phyloP scores from a whole-genome alignment of 371 early-diverging fungal genomes.

The Lichtheimia hyalospora region DNA sequence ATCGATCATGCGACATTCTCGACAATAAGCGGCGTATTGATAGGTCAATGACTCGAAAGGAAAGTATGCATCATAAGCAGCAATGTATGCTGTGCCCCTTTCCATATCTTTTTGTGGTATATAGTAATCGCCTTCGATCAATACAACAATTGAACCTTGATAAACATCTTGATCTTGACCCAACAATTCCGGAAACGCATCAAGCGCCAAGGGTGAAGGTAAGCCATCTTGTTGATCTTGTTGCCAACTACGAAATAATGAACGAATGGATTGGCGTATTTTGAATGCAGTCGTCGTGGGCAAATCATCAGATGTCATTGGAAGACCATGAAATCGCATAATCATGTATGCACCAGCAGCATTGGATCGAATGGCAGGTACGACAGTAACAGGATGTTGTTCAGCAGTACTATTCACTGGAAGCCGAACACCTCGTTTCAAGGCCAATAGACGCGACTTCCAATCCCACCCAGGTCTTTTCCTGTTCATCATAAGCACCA shows the following conservation, averaged over 20 bases:
- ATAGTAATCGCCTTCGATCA: slow-evolving; percentile 4
- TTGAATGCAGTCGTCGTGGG: background rate
- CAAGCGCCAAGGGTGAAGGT: background rate
- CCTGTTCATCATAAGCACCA: background rate
- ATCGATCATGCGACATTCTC: background rate
- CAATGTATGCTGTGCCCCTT: background rate
- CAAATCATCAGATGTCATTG: background rate
- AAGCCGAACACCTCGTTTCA: slow-evolving; percentile 1
- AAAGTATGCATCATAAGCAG: background rate
- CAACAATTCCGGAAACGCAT: background rate
- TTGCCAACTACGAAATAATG: background rate
- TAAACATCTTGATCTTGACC: slow-evolving; percentile 2
- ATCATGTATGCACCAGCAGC: slow-evolving; percentile 9
- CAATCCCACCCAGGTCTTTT: background rate
- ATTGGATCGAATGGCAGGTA: slow-evolving; percentile 1
- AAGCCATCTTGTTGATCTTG: background rate
- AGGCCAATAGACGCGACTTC: slow-evolving; percentile 1
- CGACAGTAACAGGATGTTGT: background rate
- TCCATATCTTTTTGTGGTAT: slow-evolving; percentile 5
- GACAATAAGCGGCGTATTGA: slow-evolving; percentile 2
- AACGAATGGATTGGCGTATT: background rate
- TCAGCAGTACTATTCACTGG: background rate
- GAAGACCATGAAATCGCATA: slow-evolving; percentile 1
- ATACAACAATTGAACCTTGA: background rate
- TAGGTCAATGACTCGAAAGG: background rate